phyloP scores from a whole-genome alignment of 2,329 filamentous ascomycete species.

The Trichoderma koningiopsis region DNA sequence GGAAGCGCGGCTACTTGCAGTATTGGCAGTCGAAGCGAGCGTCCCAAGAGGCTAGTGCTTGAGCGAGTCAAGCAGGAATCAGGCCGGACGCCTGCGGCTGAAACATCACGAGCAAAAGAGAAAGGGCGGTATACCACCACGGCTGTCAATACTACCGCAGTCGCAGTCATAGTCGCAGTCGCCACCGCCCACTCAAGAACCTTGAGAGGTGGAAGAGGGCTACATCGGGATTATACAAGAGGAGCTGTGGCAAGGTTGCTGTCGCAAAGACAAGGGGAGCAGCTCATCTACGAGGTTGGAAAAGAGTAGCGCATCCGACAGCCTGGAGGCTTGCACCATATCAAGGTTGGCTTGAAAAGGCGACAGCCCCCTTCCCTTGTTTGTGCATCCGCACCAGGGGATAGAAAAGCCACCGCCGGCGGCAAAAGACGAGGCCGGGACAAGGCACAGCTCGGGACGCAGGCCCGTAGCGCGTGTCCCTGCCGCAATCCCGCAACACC shows the following conservation, averaged over 20 bases:
- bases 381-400: neutral
- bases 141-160: neutral
- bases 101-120: neutral
- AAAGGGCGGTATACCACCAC: slow-evolving; percentile 17
- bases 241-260: neutral
- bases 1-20: neutral
- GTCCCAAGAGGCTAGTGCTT: slow-evolving; percentile 7
- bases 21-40: neutral
- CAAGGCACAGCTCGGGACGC: slow-evolving; percentile 13
- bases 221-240: neutral
- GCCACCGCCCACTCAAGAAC: neutral
- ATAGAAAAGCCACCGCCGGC: slow-evolving; percentile 7
- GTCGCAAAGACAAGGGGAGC: slow-evolving; percentile 7
- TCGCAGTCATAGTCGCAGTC: neutral
- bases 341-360: neutral
- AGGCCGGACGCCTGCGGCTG: neutral
- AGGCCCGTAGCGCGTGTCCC: slow-evolving; percentile 9
- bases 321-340: neutral
- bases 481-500: slow-evolving; percentile 11
- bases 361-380: neutral
- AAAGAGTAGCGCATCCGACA: neutral
- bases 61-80: slow-evolving; percentile 4
- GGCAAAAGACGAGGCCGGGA: slow-evolving; percentile 6
- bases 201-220: neutral
- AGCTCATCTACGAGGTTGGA: neutral